Evolutionary conservation across 2,329 filamentous ascomycete species (phyloP).

Genomic region (Pseudogymnoascus sp.): DNA sequence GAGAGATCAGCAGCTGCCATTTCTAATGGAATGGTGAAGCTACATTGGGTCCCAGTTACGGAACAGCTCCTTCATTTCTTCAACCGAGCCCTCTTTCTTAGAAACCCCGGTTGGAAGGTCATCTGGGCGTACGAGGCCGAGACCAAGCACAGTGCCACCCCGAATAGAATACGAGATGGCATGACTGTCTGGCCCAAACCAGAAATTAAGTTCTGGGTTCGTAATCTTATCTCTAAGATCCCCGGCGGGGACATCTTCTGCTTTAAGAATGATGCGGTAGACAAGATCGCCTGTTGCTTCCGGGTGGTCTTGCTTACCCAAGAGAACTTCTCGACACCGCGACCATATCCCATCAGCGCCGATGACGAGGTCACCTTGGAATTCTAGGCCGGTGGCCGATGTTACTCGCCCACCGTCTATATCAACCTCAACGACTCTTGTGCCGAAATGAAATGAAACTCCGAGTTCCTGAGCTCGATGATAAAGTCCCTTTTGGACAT

Average conservation of each 20-base stretch:
- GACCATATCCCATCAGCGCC: constrained; percentile 14
- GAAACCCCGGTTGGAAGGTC: constrained; percentile 46
- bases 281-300: constrained; percentile 41
- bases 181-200: constrained; percentile 54
- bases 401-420: background rate
- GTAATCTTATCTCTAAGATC: constrained; percentile 44
- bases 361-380: constrained; percentile 12
- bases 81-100: constrained; percentile 42
- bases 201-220: constrained; percentile 47
- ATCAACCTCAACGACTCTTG: background rate
- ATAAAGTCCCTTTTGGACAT: constrained; percentile 13
- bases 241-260: constrained; percentile 39
- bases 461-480: constrained; percentile 6
- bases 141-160: constrained; percentile 51
- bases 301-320: background rate
- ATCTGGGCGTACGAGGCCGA: constrained; percentile 58
- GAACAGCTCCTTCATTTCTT: constrained; percentile 54
- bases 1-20: background rate
- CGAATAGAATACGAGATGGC: constrained; percentile 55
- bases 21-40: background rate
- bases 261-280: constrained; percentile 49
- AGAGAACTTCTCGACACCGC: constrained; percentile 7
- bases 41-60: constrained; percentile 53
- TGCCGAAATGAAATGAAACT: constrained; percentile 3
- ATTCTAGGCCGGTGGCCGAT: constrained; percentile 1